Evolutionary conservation across 176 grass and related monocot species (phyloP).

Genomic region (Ampelocalamus luodianensis): DNA sequence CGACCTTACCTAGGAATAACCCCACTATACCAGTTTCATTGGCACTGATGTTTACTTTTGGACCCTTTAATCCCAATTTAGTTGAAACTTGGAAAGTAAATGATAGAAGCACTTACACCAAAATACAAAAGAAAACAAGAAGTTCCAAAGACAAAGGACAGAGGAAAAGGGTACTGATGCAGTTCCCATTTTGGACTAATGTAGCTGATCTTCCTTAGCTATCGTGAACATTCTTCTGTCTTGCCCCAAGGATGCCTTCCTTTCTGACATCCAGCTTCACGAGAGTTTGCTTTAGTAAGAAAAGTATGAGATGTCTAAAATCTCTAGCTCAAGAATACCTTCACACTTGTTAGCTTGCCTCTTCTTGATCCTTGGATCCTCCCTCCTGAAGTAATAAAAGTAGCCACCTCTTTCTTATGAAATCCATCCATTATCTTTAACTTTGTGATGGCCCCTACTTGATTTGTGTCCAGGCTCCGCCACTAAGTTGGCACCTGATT

Average conservation of each 20-base stretch:
- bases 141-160: background rate
- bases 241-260: background rate
- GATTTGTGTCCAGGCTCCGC: too few relatives aligned
- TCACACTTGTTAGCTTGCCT: constrained; percentile 23
- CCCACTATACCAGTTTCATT: constrained; percentile 12
- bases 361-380: constrained; percentile 3
- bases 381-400: too few relatives aligned
- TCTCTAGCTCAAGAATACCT: background rate
- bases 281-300: background rate
- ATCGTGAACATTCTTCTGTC: background rate
- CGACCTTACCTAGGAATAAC: background rate
- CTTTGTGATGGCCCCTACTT: too few relatives aligned
- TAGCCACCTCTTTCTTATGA: too few relatives aligned
- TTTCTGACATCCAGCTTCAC: constrained; percentile 21
- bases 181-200: background rate
- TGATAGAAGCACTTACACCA: background rate
- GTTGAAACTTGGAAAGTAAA: background rate
- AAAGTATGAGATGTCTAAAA: background rate
- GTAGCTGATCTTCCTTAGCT: background rate
- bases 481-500: background rate
- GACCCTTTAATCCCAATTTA: background rate
- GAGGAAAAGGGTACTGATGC: background rate
- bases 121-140: constrained; percentile 21
- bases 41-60: background rate
- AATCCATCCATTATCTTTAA: too few relatives aligned